Evolutionary conservation across 2,329 filamentous ascomycete species (phyloP), one percentile per base, ranked within the genome.

Genomic region (Aspergillus pseudoterreus): DNA sequence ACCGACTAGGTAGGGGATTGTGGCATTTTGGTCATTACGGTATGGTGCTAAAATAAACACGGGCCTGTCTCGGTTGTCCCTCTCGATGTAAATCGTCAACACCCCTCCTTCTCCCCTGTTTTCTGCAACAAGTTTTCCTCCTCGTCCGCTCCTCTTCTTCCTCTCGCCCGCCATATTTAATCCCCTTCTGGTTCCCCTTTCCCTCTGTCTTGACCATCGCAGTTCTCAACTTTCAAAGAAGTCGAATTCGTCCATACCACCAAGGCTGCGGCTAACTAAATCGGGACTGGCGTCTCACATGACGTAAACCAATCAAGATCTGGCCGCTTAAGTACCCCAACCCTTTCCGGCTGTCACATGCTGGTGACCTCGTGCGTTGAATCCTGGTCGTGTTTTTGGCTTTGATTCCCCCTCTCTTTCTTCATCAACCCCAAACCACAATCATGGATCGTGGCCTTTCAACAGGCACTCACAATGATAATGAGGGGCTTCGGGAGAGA

Each of bases 401-500:
- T 30, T 11, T 30, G 27, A 30, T 10, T 30, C 27, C 27, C 27
- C 50, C 38, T 55, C 56, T 55, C 57, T 48, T 50, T 49, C 42
- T 53, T 17, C 52, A 52, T 52, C 58, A 49, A 62, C 62, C 55
- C 55, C 56, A 45, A 47, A 22, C 32, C 51, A 21, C 56, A 51
- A 64, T 53, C 49, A 73, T 73, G 71, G 67, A 71, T 61, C 64
- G 65, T 56, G 65, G 64, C 63, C 65, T 64, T 59, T 65, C 68
- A 64, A 69, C 70, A 63, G 65, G 67, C 57, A 56, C 65, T 55
- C 63, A 65, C 59, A 62, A 65, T 53, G 57, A 61, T 24, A 58
- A 58, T 52, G 66, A 71, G 58, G 75, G 74, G 48, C 72, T 82
- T 50, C 75, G 78, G 45, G 75, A 80, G 64, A 71, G 79, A 60